Base-by-base conservation (phyloP, 495 filamentous ascomycete genomes). In the Aspergillus cavernicola region DNA sequence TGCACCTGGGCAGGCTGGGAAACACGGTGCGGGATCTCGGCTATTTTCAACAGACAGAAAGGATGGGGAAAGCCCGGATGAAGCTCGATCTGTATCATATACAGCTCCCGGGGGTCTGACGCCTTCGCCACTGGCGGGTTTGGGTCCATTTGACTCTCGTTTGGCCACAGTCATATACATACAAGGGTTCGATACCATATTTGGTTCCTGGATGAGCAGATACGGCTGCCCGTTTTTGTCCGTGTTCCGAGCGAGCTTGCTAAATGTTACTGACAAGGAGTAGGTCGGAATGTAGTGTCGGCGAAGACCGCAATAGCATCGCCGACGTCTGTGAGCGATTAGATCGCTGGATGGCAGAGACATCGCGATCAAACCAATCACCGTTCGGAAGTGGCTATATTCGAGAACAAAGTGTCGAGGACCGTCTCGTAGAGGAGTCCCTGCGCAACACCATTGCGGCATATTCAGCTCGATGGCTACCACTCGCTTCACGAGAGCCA, bases 341-440 rank as follows among this genome's bases (percentile, higher is more conserved):
- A 5, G 48, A 51, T 31, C 48, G 24, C 6, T 51, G 48, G 48
- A 51, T 51, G 48, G 35, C 15, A n/a, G 48, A 51, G n/a, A 51
- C 41, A 36, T 50, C 35, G 2, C 33, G 10, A 2, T 9, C 23
- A 9, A 13, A 12, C 9, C 11, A 26, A n/a, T 26, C 3, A 1
- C 12, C 9, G 2, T 18, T 7, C 9, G 18, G 16, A 18, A 31
- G n/a, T 2, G 32, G 32, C 13, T 18, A 13, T 5, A 11, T 18
- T n/a, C 36, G 12, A 13, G 35, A 7, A n/a, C 48, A 8, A 6
- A 22, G 10, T 2, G 26, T 20, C 2, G 23, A 51, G n/a, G 48
- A 51, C 23, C 47, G 22, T n/a, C 24, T 41, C 13, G 48, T 12
- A 7, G 48, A 51, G 5, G 36, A 51, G n/a, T 51, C 36, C 3